These are phyloP conservation scores for Aspergillus ustus DNA, from an alignment of 2,329 filamentous ascomycete genomes.

Conservation along the genomic window DNA sequence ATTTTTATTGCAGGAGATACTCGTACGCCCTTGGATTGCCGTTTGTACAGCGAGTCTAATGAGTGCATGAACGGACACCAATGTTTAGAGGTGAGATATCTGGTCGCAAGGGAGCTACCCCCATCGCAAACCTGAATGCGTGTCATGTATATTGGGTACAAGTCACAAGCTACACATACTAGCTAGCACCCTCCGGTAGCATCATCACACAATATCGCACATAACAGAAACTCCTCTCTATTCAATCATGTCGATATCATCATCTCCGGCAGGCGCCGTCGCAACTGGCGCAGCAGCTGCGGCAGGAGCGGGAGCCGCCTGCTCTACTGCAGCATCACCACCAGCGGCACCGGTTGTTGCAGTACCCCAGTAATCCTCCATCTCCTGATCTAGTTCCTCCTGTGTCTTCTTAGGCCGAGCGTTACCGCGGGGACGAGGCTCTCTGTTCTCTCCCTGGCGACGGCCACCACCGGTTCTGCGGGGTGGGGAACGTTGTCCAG, in stretches of 20 bases:
- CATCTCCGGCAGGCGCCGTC: constrained; percentile 44
- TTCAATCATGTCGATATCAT: constrained; percentile 73
- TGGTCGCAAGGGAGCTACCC: neutral
- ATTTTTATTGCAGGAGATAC: neutral
- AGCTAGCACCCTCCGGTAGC: neutral
- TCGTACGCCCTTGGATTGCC: neutral
- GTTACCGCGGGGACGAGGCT: constrained; percentile 53
- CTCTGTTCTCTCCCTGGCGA: constrained; percentile 39
- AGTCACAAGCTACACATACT: neutral
- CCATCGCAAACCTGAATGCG: neutral
- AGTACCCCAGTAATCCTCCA: constrained; percentile 86
- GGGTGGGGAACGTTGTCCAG: constrained; percentile 56
- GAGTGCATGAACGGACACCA: neutral
- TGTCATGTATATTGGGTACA: neutral
- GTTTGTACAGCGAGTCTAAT: neutral
- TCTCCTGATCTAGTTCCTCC: constrained; percentile 92
- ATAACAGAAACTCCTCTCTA: constrained; percentile 11
- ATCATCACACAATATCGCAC: neutral
- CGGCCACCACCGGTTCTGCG: constrained; percentile 55
- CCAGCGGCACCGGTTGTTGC: constrained; percentile 43
- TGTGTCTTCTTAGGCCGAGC: constrained; percentile 78
- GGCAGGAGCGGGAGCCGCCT: constrained; percentile 33
- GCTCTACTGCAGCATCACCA: constrained; percentile 46
- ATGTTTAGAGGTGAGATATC: neutral
- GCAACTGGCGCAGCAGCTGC: constrained; percentile 38